Conservation (phyloP, 2,329 filamentous ascomycete genomes). For the Fonsecaea pedrosoi region DNA sequence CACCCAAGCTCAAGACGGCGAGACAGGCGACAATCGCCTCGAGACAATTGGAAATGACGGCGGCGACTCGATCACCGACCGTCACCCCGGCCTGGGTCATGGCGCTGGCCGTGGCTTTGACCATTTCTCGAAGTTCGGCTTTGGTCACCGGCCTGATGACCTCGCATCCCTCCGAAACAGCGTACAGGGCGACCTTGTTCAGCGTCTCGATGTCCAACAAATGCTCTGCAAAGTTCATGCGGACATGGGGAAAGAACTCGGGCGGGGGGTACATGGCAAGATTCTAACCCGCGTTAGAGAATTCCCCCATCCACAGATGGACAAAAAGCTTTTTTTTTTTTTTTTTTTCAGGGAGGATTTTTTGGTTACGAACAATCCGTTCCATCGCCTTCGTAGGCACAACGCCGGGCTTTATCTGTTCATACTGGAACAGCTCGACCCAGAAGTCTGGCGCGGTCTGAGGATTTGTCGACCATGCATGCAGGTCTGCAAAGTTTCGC, state of each 20-base stretch:
- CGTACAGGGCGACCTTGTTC: conserved; percentile 70
- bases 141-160: conserved; percentile 64
- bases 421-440: conserved; percentile 8
- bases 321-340: too few species aligned
- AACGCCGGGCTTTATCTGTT: background rate
- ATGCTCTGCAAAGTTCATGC: conserved; percentile 48
- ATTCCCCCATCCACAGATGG: background rate
- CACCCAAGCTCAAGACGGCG: conserved; percentile 72
- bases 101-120: conserved; percentile 67
- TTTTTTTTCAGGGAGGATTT: background rate
- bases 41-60: conserved; percentile 75
- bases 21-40: conserved; percentile 75
- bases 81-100: conserved; percentile 69
- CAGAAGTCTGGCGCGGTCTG: conserved; percentile 3
- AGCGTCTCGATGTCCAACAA: conserved; percentile 51
- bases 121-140: conserved; percentile 66
- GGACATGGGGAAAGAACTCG: conserved; percentile 67
- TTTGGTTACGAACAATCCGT: background rate
- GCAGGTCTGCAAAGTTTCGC: conserved; percentile 6
- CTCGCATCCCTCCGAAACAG: conserved; percentile 55
- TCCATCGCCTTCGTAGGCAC: background rate
- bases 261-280: conserved; percentile 1
- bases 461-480: conserved; percentile 10
- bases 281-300: background rate
- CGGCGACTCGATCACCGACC: conserved; percentile 74